Percentiles rank a stretch among this genome's conserved stretches.
Evolutionary conservation across 2,329 filamentous ascomycete species (phyloP).

Genomic region (Colletotrichum tropicale): DNA sequence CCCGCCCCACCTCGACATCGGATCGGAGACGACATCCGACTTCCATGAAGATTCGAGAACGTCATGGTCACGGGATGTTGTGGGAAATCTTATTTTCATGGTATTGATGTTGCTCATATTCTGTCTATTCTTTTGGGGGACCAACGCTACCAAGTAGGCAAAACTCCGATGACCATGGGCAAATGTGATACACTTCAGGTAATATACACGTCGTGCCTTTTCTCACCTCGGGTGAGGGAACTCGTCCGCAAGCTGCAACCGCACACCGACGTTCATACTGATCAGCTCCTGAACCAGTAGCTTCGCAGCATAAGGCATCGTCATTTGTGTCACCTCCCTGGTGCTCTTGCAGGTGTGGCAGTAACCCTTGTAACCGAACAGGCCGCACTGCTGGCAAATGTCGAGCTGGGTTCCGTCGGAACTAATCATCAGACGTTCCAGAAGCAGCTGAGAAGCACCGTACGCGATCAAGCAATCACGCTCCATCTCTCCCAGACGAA

Average conservation of each 20-base stretch:
- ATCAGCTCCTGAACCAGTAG: conserved; percentile 93
- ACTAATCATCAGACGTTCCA: conserved; percentile 93
- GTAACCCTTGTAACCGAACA: conserved; percentile 95
- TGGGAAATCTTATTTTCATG: background rate
- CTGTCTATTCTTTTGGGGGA: conserved; percentile 1
- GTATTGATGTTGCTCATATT: background rate
- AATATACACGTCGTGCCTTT: background rate
- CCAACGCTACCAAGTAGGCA: background rate
- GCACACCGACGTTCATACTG: conserved; percentile 98
- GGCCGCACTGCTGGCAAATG: conserved; percentile 90
- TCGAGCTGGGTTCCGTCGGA: conserved; percentile 91
- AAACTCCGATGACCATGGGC: conserved; percentile 8
- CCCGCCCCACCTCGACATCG: background rate
- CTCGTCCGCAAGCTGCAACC: conserved; percentile 89
- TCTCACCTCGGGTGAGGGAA: conserved; percentile 70
- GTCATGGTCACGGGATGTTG: background rate
- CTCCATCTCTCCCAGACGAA: conserved; percentile 97
- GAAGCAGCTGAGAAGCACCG: conserved; percentile 87
- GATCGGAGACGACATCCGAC: background rate
- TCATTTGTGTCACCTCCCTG: conserved; percentile 86
- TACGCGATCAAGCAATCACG: conserved; percentile 98
- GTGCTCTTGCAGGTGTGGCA: conserved; percentile 92
- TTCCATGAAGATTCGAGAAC: background rate
- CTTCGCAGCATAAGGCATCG: conserved; percentile 97
- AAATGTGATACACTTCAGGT: background rate